Evolutionary conservation across 169 alveolate genomes (phyloP).

Genomic region (Cryptosporidium sp.): DNA sequence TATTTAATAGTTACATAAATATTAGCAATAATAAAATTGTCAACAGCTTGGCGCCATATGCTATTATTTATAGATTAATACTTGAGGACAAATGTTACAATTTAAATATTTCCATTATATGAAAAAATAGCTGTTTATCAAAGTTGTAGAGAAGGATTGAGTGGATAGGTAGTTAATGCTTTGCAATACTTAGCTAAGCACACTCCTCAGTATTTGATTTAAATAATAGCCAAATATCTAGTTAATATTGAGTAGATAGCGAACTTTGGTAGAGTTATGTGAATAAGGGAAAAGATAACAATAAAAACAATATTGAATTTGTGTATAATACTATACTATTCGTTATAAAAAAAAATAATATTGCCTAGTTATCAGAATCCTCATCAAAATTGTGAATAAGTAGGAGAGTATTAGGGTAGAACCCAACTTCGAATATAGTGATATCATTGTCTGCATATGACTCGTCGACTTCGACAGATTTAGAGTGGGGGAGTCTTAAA

Average conservation of each 20-base stretch:
- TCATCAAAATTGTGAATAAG: constrained; percentile 47
- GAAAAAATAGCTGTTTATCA: too few species aligned
- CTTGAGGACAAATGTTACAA: too few species aligned
- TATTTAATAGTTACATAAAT: too few species aligned
- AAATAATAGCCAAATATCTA: not conserved
- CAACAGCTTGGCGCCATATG: not conserved
- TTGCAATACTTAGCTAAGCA: not conserved
- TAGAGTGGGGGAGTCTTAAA: constrained; percentile 59
- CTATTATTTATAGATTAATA: not conserved
- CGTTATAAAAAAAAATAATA: not conserved
- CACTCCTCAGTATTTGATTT: not conserved
- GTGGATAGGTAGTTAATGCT: not conserved
- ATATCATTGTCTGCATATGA: not conserved
- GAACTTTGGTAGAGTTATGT: not conserved
- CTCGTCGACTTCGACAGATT: constrained; percentile 38
- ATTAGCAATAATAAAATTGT: not conserved
- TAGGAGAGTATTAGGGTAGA: constrained; percentile 48
- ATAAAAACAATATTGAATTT: not conserved
- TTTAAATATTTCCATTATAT: too few species aligned
- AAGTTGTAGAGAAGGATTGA: too few species aligned
- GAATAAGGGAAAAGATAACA: too few species aligned
- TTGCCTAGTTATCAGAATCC: constrained; percentile 4
- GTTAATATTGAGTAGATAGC: not conserved
- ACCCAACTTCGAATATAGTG: constrained; percentile 47
- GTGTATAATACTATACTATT: not conserved